Evolutionary conservation across 345 rosid genomes (phyloP), one percentile per base, ranked within the genome.

Genomic region (Sonneratia caseolaris): DNA sequence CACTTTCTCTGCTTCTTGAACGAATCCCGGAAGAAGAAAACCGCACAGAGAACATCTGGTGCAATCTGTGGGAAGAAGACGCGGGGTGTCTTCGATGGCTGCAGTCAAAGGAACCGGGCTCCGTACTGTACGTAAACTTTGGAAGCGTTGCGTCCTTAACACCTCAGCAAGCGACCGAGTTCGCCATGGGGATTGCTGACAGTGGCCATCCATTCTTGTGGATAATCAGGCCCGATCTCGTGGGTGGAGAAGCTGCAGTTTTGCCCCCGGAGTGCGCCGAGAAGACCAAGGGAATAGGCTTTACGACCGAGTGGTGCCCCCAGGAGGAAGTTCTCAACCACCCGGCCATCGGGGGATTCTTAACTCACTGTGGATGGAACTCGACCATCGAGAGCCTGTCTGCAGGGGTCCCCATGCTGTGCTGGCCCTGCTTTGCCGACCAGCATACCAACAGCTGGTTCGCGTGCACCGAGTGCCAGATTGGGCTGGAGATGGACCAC

Each of bases 401-500:
- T 3, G 65, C n/a, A 0, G 79, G 78, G 15, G 76, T 76, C 10
- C 76, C 79, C 24, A 22, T 76, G 65, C 8, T 69, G n/a, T 76
- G 76, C 65, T 76, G 79, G 76, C 79, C 79, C 21, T 68, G 69
- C 65, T 76, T 76, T 32, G 76, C 73, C 3, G 79, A 76, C 27
- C 79, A 76, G 22, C 72, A 72, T 12, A 76, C 68, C 38, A 76
- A 76, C 32, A 72, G 76, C 49, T 1, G 68, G 75, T 81, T 67
- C 12, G 55, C 76, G 4, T 83, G 81, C 72, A 55, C 36, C 5
- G 53, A 70, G 15, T 84, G 84, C 84, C 75, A 70, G 38, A 66
- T 79, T n/a, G 84, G 86, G 68, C 70, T 81, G 64, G 84, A 81
- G 78, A 77, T 83, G 9, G n/a, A 22, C 64, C n/a, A 57, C 8